Evolutionary conservation across 495 filamentous ascomycete genomes (phyloP), one percentile per base, ranked within the genome.

Genomic region (Aspergillus indologenus): DNA sequence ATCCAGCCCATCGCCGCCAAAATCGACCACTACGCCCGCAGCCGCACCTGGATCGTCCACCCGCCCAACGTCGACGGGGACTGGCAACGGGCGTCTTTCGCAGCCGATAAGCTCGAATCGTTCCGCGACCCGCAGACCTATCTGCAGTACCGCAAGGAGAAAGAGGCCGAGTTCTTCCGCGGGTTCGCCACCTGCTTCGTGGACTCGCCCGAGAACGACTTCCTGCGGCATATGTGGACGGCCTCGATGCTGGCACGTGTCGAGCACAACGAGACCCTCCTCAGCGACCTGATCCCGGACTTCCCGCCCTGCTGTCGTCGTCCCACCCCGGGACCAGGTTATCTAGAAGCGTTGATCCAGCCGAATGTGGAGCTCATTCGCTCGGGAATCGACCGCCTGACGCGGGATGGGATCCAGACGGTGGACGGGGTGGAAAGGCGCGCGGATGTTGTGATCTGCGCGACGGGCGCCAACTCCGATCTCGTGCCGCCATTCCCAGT

Each of bases 251-350:
- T 75, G 50, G 53, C 80, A 34, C 75, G 82, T 4, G 61, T 87
- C 20, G 68, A 72, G 12, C 74, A 76, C 45, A 82, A 86, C 56
- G 80, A 83, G 2, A 80, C 83, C 26, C 72, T 88, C 20, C 64
- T 75, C 20, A 72, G 81, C 9, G 72, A 77, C 31, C 77, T 87
- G 47, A 74, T 85, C 31, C 87, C 88, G 0, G 81, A 86, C 57
- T 91, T 87, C 65, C 77, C 80, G 0, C 85, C 85, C 5, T 81
- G 84, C 65, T 91, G 87, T 63, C 81, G 87, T 48, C 84, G 88
- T 15, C 75, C 89, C 0, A 91, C 88, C 0, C 87, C 87, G 0
- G 88, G 87, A 0, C 85, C 85, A 7, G 86, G 85, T 0, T 91
- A 90, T 65, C 81, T 91, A 18, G 87, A 90, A 61, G 82, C 87